phyloP scores from a whole-genome alignment of 179 eudicot species.

The Monotropa hypopitys region DNA sequence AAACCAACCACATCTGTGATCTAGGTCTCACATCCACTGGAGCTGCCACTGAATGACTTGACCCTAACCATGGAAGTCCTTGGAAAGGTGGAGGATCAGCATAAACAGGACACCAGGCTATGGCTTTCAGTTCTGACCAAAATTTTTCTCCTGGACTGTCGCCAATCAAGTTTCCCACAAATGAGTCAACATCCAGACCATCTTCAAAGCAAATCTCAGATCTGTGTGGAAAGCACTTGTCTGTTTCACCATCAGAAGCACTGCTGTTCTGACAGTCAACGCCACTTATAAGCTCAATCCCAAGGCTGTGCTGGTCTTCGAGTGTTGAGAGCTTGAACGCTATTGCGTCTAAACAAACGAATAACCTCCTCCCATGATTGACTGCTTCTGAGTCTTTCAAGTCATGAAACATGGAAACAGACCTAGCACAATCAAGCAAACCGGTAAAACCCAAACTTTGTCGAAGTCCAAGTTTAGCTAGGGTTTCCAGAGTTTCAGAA shows the following conservation, averaged over 20 bases:
- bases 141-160: constrained; percentile 61
- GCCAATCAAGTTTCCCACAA: constrained; percentile 35
- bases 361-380: constrained; percentile 49
- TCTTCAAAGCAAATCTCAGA: constrained; percentile 17
- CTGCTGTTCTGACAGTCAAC: constrained; percentile 10
- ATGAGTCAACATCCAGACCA: constrained; percentile 33
- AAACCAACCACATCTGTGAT: constrained; percentile 89
- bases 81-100: constrained; percentile 43
- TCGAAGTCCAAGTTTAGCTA: constrained; percentile 61
- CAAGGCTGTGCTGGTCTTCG: constrained; percentile 24
- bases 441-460: constrained; percentile 59
- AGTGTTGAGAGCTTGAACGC: constrained; percentile 41
- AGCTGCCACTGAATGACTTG: constrained; percentile 45
- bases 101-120: constrained; percentile 81
- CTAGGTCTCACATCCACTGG: constrained; percentile 69
- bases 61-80: constrained; percentile 73
- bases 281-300: constrained; percentile 11
- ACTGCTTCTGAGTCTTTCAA: constrained; percentile 42
- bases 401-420: constrained; percentile 71
- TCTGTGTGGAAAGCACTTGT: constrained; percentile 13
- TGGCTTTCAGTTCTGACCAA: constrained; percentile 72
- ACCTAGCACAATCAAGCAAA: constrained; percentile 84
- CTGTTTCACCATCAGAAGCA: constrained; percentile 20
- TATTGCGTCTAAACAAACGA: constrained; percentile 57
- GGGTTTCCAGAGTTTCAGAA: constrained; percentile 56